A percentile compares a stretch with the other conserved stretches of the same genome.
Evolutionary conservation across 208 protist genomes (phyloP).

Genomic region (Leishmania gerbilli): DNA sequence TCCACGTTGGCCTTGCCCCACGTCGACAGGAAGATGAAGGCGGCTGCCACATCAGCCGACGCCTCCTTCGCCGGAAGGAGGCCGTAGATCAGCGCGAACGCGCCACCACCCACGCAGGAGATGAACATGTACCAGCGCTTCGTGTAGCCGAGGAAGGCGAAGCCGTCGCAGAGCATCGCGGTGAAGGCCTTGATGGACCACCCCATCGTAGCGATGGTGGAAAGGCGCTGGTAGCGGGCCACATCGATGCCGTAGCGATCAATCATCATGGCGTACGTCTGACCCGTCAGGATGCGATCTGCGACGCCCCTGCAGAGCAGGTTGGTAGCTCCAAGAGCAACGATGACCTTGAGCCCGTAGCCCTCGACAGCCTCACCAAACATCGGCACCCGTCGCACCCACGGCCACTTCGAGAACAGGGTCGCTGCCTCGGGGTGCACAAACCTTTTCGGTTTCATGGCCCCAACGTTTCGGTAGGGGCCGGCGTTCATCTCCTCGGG

Average conservation of each 20-base stretch:
- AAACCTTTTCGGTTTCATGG: not conserved
- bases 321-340: conserved; percentile 46
- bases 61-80: conserved; percentile 42
- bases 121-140: conserved; percentile 74
- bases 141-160: conserved; percentile 68
- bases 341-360: conserved; percentile 40
- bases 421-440: conserved; percentile 40
- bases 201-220: conserved; percentile 38
- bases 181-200: conserved; percentile 72
- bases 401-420: conserved; percentile 36
- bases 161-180: conserved; percentile 62
- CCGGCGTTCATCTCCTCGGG: not conserved
- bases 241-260: conserved; percentile 39
- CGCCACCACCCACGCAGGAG: conserved; percentile 47
- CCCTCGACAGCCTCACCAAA: conserved; percentile 44
- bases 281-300: conserved; percentile 42
- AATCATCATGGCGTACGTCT: conserved; percentile 51
- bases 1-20: conserved; percentile 73
- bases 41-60: conserved; percentile 36
- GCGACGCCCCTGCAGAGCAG: conserved; percentile 63
- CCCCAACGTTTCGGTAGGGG: not conserved
- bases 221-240: conserved; percentile 58
- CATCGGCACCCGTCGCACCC: conserved; percentile 39
- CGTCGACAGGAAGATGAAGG: conserved; percentile 54
- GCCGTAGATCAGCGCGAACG: conserved; percentile 47